A percentile compares a stretch with the other conserved stretches of the same genome.
phyloP scores from a whole-genome alignment of 345 rosid species.

The Rubroshorea leprosula region DNA sequence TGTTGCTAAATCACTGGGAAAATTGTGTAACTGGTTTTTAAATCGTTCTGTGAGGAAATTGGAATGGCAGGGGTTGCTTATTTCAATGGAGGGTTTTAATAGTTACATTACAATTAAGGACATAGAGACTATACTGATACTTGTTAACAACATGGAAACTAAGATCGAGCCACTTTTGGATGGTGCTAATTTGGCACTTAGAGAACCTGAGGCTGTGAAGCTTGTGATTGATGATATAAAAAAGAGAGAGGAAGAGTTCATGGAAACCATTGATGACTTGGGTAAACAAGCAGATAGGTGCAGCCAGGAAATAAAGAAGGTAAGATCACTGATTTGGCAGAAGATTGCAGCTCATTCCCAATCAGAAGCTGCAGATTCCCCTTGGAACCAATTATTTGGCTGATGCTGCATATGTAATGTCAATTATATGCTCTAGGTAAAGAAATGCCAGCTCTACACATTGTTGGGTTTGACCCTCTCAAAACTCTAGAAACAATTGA shows the following conservation, averaged over 20 bases:
- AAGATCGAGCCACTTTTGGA: conserved; percentile 49
- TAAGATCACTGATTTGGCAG: conserved; percentile 63
- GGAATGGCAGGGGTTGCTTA: conserved; percentile 49
- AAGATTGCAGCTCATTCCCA: conserved; percentile 41
- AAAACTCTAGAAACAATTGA: too few species aligned
- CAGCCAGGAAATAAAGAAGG: conserved; percentile 58
- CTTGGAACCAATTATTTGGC: conserved; percentile 9
- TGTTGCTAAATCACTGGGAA: conserved; percentile 57
- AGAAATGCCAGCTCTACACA: conserved; percentile 1
- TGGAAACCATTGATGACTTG: conserved; percentile 53
- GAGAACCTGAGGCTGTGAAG: conserved; percentile 48
- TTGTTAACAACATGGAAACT: conserved; percentile 48
- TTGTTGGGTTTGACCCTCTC: too few species aligned
- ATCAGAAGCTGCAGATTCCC: conserved; percentile 25
- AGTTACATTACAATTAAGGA: conserved; percentile 47
- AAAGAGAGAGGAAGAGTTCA: conserved; percentile 55
- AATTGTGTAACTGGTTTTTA: conserved; percentile 73
- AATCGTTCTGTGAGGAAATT: conserved; percentile 45
- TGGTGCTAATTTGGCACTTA: conserved; percentile 44
- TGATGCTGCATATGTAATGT: neutral
- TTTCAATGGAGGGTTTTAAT: conserved; percentile 46
- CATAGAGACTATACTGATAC: conserved; percentile 57
- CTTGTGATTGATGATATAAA: conserved; percentile 75
- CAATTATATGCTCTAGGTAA: too few species aligned
- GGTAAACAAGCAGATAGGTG: conserved; percentile 57